Conservation (phyloP, 2,329 filamentous ascomycete species). For the Ascochyta rabiei region DNA sequence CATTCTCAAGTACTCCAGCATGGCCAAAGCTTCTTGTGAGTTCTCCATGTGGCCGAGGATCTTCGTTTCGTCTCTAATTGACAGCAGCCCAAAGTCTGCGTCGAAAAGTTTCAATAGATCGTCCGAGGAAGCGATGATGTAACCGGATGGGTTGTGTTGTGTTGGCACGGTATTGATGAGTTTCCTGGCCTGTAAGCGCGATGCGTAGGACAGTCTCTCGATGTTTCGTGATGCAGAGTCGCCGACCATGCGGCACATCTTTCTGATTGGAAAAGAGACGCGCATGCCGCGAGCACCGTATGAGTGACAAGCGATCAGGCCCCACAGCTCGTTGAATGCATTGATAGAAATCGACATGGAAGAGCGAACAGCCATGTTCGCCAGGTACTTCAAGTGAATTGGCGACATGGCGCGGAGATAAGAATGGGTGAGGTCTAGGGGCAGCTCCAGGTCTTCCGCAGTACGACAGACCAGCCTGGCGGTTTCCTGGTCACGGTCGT, state of each 20-base stretch:
- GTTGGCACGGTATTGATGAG: slow-evolving; percentile 85
- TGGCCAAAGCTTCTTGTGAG: slow-evolving; percentile 80
- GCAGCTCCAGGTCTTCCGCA: slow-evolving; percentile 72
- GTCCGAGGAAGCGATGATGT: slow-evolving; percentile 88
- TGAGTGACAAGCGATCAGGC: slow-evolving; percentile 82
- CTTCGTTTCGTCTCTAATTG: slow-evolving; percentile 87
- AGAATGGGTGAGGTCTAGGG: slow-evolving; percentile 81
- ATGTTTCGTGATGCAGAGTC: slow-evolving; percentile 88
- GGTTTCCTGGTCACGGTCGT: slow-evolving; percentile 81
- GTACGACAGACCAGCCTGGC: slow-evolving; percentile 82
- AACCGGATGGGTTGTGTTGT: slow-evolving; percentile 81
- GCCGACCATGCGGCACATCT: slow-evolving; percentile 87
- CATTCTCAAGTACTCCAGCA: slow-evolving; percentile 84
- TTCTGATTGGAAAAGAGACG: slow-evolving; percentile 89
- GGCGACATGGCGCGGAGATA: slow-evolving; percentile 90
- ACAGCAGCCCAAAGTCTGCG: slow-evolving; percentile 84
- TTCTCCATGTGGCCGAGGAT: slow-evolving; percentile 76
- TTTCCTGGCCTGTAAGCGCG: slow-evolving; percentile 82
- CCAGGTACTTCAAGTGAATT: slow-evolving; percentile 85
- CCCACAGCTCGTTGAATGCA: slow-evolving; percentile 85
- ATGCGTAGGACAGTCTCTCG: slow-evolving; percentile 84
- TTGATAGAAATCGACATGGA: slow-evolving; percentile 96
- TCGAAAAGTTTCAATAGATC: slow-evolving; percentile 84
- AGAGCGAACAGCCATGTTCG: slow-evolving; percentile 88
- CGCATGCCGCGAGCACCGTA: slow-evolving; percentile 81